Evolutionary conservation across 192 early-diverging fungal genomes (phyloP).

Genomic region (Powellomyces hirtus): DNA sequence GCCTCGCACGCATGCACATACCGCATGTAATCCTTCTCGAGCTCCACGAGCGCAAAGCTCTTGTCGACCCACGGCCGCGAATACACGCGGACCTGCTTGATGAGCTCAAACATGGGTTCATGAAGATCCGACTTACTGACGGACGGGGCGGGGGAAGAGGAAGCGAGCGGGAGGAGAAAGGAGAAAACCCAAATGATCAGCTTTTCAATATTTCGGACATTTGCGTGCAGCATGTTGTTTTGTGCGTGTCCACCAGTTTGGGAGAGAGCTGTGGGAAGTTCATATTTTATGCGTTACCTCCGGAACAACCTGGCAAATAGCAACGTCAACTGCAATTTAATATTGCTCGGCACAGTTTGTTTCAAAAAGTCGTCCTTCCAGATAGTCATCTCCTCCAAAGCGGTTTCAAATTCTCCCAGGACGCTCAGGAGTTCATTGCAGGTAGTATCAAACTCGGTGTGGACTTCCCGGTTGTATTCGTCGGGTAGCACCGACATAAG

Average conservation of each 20-base stretch:
- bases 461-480: conserved; percentile 29
- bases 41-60: conserved; percentile 36
- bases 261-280: no score
- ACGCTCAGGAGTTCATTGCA: conserved; percentile 44
- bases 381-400: conserved; percentile 51
- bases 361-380: conserved; percentile 58
- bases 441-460: conserved; percentile 41
- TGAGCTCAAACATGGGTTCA: conserved; percentile 55
- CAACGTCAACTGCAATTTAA: conserved; percentile 52
- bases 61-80: conserved; percentile 49
- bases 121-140: conserved; percentile 60
- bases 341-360: conserved; percentile 40
- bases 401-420: conserved; percentile 48
- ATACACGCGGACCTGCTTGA: conserved; percentile 51
- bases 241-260: conserved; percentile 36
- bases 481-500: conserved; percentile 21
- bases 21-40: conserved; percentile 53
- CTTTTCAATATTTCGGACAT: background rate
- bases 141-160: background rate
- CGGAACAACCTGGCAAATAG: conserved; percentile 51
- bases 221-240: background rate
- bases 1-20: no score
- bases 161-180: background rate
- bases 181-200: background rate
- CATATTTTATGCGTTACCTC: conserved; percentile 34